phyloP scores from a whole-genome alignment of 305 asterid genomes.

The Fraxinus angustifolia region DNA sequence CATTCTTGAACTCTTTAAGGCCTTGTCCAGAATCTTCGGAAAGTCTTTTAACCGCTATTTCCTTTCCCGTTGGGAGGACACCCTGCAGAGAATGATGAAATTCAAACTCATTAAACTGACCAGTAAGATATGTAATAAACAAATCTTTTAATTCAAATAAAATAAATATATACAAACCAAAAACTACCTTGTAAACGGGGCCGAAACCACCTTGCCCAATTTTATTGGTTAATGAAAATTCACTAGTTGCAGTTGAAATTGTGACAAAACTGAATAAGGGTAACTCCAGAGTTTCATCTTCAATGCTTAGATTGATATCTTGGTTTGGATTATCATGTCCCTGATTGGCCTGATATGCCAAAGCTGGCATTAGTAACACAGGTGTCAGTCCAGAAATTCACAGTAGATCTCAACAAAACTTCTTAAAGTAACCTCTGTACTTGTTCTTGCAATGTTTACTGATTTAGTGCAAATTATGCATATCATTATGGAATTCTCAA shows the following conservation, averaged over 20 bases:
- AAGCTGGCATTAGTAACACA: not conserved
- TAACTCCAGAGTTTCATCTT: constrained; percentile 17
- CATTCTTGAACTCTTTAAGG: not conserved
- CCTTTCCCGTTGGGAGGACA: constrained; percentile 11
- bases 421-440: not conserved
- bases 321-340: not conserved
- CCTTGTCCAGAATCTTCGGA: constrained; percentile 25
- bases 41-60: constrained; percentile 25
- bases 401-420: not conserved
- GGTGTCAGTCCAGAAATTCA: not conserved
- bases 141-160: no score
- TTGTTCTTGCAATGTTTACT: not conserved
- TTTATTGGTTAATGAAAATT: constrained; percentile 9
- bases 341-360: not conserved
- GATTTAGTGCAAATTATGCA: not conserved
- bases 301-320: not conserved
- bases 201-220: constrained; percentile 28
- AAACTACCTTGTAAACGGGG: constrained; percentile 17
- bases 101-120: not conserved
- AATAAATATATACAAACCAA: not conserved
- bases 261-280: constrained; percentile 21
- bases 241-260: constrained; percentile 8
- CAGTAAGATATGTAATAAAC: not conserved
- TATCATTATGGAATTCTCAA: not conserved
- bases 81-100: constrained; percentile 9